These are phyloP conservation scores for Alternaria solani DNA, from an alignment of 2,329 filamentous ascomycete genomes.

Conservation along the genomic window DNA sequence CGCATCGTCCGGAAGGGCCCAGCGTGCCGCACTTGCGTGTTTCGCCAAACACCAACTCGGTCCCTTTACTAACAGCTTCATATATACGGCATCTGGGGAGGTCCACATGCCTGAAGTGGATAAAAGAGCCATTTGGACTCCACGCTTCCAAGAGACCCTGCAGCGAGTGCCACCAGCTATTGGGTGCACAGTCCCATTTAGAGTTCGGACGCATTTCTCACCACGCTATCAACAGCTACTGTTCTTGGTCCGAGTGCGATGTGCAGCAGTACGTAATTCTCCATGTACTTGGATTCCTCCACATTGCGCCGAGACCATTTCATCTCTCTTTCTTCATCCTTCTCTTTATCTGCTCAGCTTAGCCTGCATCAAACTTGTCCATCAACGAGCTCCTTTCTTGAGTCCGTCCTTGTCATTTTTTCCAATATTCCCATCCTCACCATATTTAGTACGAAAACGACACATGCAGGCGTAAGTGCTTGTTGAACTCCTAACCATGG, in stretches of 20 bases:
- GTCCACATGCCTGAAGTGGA: slow-evolving; percentile 28
- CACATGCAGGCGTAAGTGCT: slow-evolving; percentile 22
- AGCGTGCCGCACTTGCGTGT: neutral
- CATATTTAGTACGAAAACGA: neutral
- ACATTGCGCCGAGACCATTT: slow-evolving; percentile 5
- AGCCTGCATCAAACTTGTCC: neutral
- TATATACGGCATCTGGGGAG: slow-evolving; percentile 11
- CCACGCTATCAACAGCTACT: slow-evolving; percentile 19
- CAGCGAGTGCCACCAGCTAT: slow-evolving; percentile 12
- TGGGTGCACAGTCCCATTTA: slow-evolving; percentile 13
- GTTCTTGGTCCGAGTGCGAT: slow-evolving; percentile 7
- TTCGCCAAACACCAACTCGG: slow-evolving; percentile 2
- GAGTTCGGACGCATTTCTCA: slow-evolving; percentile 4
- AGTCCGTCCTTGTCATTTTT: neutral
- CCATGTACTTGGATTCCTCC: slow-evolving; percentile 11
- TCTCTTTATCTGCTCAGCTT: slow-evolving; percentile 7
- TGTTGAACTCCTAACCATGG: slow-evolving; percentile 22
- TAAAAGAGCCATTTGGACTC: slow-evolving; percentile 24
- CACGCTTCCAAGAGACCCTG: slow-evolving; percentile 21
- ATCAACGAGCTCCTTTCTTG: neutral
- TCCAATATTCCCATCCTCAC: neutral
- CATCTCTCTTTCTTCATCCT: neutral
- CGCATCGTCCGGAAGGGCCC: neutral
- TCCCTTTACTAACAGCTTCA: slow-evolving; percentile 16
- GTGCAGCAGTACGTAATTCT: slow-evolving; percentile 24